Conservation (phyloP, 495 filamentous ascomycete species). For the Penicillium dipodomyicola region DNA sequence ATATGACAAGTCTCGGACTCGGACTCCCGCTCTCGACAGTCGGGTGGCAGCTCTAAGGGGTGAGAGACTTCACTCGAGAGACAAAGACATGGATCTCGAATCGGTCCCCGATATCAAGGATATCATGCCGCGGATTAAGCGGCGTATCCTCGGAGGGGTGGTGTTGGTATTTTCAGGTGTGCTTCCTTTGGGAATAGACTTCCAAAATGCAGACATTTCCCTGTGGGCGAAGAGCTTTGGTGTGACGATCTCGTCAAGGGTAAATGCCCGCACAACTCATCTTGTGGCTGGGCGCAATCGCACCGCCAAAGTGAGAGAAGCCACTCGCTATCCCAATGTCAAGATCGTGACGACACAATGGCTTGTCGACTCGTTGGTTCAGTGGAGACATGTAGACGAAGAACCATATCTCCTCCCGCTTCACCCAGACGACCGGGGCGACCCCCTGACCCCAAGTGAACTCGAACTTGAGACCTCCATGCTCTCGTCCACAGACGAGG, state of each 20-base stretch:
- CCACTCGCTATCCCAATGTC: slow-evolving; percentile 66
- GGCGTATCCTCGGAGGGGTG: slow-evolving; percentile 62
- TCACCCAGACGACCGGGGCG: slow-evolving; percentile 58
- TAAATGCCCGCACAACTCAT: slow-evolving; percentile 61
- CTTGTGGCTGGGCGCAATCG: slow-evolving; percentile 71
- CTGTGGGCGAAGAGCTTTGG: slow-evolving; percentile 84
- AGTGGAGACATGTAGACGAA: slow-evolving; percentile 76
- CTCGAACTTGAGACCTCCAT: slow-evolving; percentile 39
- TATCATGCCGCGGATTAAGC: slow-evolving; percentile 78
- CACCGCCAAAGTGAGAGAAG: slow-evolving; percentile 86
- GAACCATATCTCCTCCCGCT: slow-evolving; percentile 66
- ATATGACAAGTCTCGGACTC: slow-evolving; percentile 70
- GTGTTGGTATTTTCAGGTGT: slow-evolving; percentile 86
- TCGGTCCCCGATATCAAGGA: slow-evolving; percentile 80
- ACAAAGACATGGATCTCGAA: slow-evolving; percentile 59
- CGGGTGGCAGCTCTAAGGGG: slow-evolving; percentile 59
- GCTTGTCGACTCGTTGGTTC: slow-evolving; percentile 76
- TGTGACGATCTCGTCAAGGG: slow-evolving; percentile 61
- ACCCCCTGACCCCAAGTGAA: slow-evolving; percentile 37
- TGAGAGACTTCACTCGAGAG: slow-evolving; percentile 46
- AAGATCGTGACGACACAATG: slow-evolving; percentile 89
- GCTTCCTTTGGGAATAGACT: slow-evolving; percentile 74
- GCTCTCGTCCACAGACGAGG: slow-evolving; percentile 45
- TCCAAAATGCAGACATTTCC: slow-evolving; percentile 75
- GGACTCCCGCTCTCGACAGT: slow-evolving; percentile 51